These are phyloP conservation scores for Acarospora socialis DNA, from an alignment of 2,329 filamentous ascomycete genomes.

Conservation along the genomic window DNA sequence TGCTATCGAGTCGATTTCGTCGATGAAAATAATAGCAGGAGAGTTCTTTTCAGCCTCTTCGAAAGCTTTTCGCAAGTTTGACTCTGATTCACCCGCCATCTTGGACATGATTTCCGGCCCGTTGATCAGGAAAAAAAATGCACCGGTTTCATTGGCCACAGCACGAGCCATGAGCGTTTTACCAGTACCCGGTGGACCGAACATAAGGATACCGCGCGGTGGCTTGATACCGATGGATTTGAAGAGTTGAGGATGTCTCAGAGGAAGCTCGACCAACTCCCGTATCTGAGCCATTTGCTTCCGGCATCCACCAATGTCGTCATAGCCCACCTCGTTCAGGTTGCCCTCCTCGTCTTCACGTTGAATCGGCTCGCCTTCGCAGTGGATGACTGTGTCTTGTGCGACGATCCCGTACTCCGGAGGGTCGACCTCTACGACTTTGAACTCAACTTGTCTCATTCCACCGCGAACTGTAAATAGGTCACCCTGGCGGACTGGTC, in stretches of 20 bases:
- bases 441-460: conserved; percentile 99
- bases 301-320: conserved; percentile 96
- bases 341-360: conserved; percentile 99
- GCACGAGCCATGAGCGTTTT: conserved; percentile 98
- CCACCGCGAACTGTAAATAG: conserved; percentile 94
- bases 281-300: conserved; percentile 99
- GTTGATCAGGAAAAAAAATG: conserved; percentile 99
- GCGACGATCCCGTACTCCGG: conserved; percentile 98
- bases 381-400: conserved; percentile 97
- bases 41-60: conserved; percentile 99
- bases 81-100: conserved; percentile 99
- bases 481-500: conserved; percentile 92
- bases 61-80: conserved; percentile 96
- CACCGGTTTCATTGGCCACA: conserved; percentile 96
- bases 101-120: conserved; percentile 99
- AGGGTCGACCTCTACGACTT: conserved; percentile 96
- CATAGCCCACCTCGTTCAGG: conserved; percentile 96
- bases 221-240: conserved; percentile 99
- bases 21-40: conserved; percentile 97
- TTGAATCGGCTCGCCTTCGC: conserved; percentile 92
- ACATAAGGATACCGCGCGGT: conserved; percentile 91
- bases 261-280: conserved; percentile 92
- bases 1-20: conserved; percentile 97
- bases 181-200: conserved; percentile 94
- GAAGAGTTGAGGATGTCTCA: conserved; percentile 96